Percentiles rank a stretch among this genome's conserved stretches.
These are phyloP conservation scores for Hibiscus mutabilis DNA, from an alignment of 345 rosid genomes.

Conservation along the genomic window DNA sequence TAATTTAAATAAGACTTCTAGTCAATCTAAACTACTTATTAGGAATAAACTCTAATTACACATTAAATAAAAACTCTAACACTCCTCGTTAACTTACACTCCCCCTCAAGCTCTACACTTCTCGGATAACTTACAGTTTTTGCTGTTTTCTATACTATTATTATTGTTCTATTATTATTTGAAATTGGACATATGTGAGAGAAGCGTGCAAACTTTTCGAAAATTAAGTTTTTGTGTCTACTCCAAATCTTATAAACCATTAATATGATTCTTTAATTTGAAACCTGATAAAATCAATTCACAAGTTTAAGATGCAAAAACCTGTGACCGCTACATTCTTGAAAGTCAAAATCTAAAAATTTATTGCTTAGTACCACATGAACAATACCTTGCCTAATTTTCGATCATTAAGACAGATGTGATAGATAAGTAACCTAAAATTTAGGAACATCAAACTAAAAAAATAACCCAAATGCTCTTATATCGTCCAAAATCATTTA, in stretches of 20 bases:
- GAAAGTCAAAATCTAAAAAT: too few relatives aligned
- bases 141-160: background rate
- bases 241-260: background rate
- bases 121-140: too few relatives aligned
- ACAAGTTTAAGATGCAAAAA: background rate
- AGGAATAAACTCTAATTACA: too few relatives aligned
- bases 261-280: background rate
- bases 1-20: too few relatives aligned
- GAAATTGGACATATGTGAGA: background rate
- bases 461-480: background rate
- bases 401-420: background rate
- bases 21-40: too few relatives aligned
- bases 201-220: background rate
- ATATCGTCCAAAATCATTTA: background rate
- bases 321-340: background rate
- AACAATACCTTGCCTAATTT: background rate
- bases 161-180: background rate
- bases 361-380: background rate
- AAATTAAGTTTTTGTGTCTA: background rate
- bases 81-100: too few relatives aligned
- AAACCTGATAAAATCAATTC: background rate
- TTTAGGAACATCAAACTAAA: background rate
- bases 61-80: too few relatives aligned
- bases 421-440: background rate
- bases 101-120: too few relatives aligned